A percentile compares a stretch with the other conserved stretches of the same genome.
Conservation (phyloP, 768 basidiomycete genomes). For the Serendipita sp. region DNA sequence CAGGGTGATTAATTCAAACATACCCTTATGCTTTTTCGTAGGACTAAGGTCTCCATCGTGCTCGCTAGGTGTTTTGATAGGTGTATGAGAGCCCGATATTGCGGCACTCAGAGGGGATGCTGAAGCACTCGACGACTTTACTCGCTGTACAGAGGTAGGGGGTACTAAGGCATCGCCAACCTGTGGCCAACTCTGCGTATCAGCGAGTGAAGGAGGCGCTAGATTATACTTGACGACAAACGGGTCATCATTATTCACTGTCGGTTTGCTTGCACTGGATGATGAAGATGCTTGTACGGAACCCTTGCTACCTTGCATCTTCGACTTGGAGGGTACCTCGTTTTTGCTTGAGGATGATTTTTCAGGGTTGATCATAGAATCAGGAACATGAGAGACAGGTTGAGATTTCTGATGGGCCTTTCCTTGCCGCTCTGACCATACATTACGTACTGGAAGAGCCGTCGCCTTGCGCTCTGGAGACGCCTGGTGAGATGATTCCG, state of each 20-base stretch:
- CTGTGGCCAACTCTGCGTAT: conserved; percentile 31
- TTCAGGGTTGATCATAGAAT: too few species aligned
- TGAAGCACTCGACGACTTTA: conserved; percentile 23
- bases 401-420: too few species aligned
- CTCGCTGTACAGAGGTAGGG: conserved; percentile 16
- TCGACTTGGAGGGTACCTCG: too few species aligned
- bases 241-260: conserved; percentile 14
- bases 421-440: neutral
- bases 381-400: too few species aligned
- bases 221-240: conserved; percentile 1
- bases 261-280: too few species aligned
- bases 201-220: conserved; percentile 18
- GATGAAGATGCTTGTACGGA: too few species aligned
- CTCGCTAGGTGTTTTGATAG: neutral
- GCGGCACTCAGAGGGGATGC: neutral
- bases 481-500: neutral
- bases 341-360: too few species aligned
- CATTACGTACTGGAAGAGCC: neutral
- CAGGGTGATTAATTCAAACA: neutral
- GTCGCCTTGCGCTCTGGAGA: neutral
- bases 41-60: neutral
- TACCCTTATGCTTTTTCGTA: too few species aligned
- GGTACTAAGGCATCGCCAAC: conserved; percentile 22
- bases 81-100: conserved; percentile 13
- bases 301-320: too few species aligned